Evolutionary conservation across 805 yeast species (phyloP).

Genomic region (Scheffersomyces stipitis): DNA sequence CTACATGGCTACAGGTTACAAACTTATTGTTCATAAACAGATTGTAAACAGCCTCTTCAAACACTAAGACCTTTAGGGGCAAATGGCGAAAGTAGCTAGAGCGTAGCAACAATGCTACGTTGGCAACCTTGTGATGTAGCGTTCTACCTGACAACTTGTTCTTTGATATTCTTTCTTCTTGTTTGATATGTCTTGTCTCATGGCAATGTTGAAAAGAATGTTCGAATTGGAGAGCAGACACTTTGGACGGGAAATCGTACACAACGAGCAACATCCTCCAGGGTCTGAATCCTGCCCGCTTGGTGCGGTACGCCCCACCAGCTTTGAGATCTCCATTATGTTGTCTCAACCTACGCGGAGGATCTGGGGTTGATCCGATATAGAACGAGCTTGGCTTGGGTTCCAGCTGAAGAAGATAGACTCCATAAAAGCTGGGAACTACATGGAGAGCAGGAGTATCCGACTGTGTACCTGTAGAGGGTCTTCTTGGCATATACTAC

Average conservation of each 20-base stretch:
- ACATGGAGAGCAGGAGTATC: conserved; percentile 2
- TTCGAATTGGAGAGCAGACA: conserved; percentile 73
- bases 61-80: conserved; percentile 48
- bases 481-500: too few relatives aligned
- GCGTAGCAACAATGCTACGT: conserved; percentile 43
- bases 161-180: conserved; percentile 36
- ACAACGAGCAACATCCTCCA: conserved; percentile 70
- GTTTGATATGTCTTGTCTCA: conserved; percentile 58
- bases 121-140: conserved; percentile 48
- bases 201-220: conserved; percentile 82
- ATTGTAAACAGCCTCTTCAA: conserved; percentile 26
- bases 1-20: conserved; percentile 9
- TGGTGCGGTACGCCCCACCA: conserved; percentile 75
- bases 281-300: conserved; percentile 57
- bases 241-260: conserved; percentile 68
- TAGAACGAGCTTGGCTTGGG: conserved; percentile 61
- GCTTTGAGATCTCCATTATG: conserved; percentile 67
- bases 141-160: conserved; percentile 38
- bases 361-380: conserved; percentile 83
- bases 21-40: conserved; percentile 26
- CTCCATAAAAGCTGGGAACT: conserved; percentile 56
- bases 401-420: conserved; percentile 64
- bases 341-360: conserved; percentile 63
- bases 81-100: conserved; percentile 45
- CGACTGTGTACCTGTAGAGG: not conserved